phyloP scores from a whole-genome alignment of 257 asterid species.

The Scutellaria minor region DNA sequence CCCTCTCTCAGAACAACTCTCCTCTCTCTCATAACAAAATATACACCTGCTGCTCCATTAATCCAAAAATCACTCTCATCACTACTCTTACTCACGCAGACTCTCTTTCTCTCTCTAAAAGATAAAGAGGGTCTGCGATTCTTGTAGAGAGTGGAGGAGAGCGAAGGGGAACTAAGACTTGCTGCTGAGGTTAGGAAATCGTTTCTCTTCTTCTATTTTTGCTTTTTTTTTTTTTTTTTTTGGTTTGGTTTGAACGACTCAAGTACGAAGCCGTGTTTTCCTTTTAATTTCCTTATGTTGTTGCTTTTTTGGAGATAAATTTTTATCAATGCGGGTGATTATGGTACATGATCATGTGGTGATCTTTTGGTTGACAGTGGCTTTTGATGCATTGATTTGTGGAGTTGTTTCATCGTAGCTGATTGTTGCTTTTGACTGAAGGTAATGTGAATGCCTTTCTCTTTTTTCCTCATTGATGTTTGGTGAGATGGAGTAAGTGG shows the following conservation, averaged over 20 bases:
- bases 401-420: conserved; percentile 10
- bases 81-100: not conserved
- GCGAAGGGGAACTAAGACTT: conserved; percentile 15
- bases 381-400: conserved; percentile 26
- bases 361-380: conserved; percentile 32
- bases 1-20: not conserved
- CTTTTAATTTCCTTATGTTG: not conserved
- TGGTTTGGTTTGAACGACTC: not conserved
- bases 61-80: not conserved
- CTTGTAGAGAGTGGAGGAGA: conserved; percentile 34
- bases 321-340: conserved; percentile 34
- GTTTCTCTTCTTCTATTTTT: not conserved
- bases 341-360: conserved; percentile 30
- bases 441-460: conserved; percentile 36
- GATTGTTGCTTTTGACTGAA: conserved; percentile 16
- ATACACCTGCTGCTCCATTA: not conserved
- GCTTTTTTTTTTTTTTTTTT: not conserved
- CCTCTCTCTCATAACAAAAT: not conserved
- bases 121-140: not conserved
- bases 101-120: conserved; percentile 30
- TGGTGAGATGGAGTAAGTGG: conserved; percentile 6
- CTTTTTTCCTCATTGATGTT: not conserved
- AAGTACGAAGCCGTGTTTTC: conserved; percentile 1
- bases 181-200: conserved; percentile 4
- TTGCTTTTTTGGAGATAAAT: not conserved